phyloP scores from a whole-genome alignment of 2,329 filamentous ascomycete species.

The Aspergillus flavus region DNA sequence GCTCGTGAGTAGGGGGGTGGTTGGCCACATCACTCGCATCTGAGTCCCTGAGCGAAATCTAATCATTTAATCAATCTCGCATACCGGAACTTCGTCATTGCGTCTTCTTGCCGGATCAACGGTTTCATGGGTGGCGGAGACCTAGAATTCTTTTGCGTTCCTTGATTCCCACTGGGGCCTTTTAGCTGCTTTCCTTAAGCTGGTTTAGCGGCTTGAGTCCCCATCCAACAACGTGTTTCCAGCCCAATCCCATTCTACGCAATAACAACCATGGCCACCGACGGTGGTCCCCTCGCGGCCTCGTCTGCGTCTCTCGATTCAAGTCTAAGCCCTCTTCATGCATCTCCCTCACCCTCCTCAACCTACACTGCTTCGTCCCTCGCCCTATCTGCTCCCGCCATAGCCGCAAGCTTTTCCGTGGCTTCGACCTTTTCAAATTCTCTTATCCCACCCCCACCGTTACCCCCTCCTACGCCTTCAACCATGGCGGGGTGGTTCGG shows the following conservation, averaged over 20 bases:
- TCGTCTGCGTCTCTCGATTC: background rate
- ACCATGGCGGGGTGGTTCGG: conserved; percentile 49
- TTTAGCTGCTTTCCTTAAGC: background rate
- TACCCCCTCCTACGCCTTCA: conserved; percentile 34
- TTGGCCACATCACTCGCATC: background rate
- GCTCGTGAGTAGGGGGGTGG: background rate
- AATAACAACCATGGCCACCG: conserved; percentile 18
- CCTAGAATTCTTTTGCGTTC: background rate
- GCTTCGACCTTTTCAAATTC: conserved; percentile 22
- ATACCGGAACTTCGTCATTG: background rate
- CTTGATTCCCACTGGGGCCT: background rate
- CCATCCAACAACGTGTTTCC: conserved; percentile 5
- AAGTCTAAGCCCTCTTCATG: conserved; percentile 14
- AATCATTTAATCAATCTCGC: background rate
- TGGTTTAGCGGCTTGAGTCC: conserved; percentile 14
- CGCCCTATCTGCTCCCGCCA: conserved; percentile 25
- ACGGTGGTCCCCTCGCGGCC: conserved; percentile 15
- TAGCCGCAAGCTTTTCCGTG: conserved; percentile 24
- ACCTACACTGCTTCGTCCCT: conserved; percentile 14
- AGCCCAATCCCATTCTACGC: conserved; percentile 11
- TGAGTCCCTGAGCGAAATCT: background rate
- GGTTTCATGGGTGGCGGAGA: background rate
- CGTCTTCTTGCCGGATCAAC: background rate
- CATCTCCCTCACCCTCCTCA: conserved; percentile 10
- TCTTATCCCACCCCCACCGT: conserved; percentile 29